Base-by-base conservation (phyloP, 257 asterid genomes). In the Penstemon barbatus region DNA sequence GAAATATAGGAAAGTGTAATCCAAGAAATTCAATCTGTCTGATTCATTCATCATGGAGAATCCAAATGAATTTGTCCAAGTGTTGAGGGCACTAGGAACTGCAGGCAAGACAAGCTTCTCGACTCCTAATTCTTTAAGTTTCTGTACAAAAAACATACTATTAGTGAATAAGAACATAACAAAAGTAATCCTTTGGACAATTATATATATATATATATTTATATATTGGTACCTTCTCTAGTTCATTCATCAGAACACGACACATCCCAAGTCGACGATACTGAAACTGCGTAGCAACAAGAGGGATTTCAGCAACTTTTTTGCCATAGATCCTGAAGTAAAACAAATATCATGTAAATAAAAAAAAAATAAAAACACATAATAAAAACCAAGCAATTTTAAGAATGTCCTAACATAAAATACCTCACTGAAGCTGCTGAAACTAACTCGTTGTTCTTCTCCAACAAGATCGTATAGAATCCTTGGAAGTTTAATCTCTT, bases 231-330 rank as follows among this genome's bases (percentile, higher is more conserved):
- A 91, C 98, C 96, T 91, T 87, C 80, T 94, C 98, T 63, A 94
- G 97, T 77, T 81, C 95, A 59, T 89, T 77, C 91, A 91, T 89
- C 85, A 91, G 65, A 77, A 89, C 61, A 36, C 95, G 85, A 71
- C 99, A 94, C 96, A 94, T 91, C 75, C 99, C 99, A 71, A 68
- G 96, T 74, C 87, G 84, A 59, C 97, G 99, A 69, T 84, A 86
- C 66, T 85, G 83, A 73, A 87, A 89, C 55, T 96, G 83, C 63
- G 99, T 94, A 12, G 95, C 97, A 61, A 94, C 79, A 38, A 94
- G 85, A 40, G 99, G 97, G 56, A 94, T 77, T 77, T 94, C 99
- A 41, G 99, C 99, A 66, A 89, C 96, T 77, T 78, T 80, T 68
- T 80, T 79, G 61, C 97, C 98, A 72, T 83, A 77, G 63, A 94